Evolutionary conservation across 2,329 filamentous ascomycete species (phyloP), one percentile per base, ranked within the genome.

Genomic region (Colletotrichum orchidophilum): DNA sequence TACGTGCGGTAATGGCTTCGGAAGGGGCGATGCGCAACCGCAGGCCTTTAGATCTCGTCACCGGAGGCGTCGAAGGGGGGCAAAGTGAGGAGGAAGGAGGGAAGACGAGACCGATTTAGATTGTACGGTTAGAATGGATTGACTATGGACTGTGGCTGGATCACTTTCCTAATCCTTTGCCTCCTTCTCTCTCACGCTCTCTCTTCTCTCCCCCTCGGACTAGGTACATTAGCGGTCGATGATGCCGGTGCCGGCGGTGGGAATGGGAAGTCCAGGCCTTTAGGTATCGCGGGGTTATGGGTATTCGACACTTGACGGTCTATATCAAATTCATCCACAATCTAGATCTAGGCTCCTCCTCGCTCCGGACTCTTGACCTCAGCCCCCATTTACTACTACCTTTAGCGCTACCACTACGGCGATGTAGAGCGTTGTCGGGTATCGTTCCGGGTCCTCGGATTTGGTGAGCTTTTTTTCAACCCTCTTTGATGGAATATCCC

Each of bases 181-280:
- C n/a, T n/a, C n/a, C n/a, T n/a, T n/a, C n/a, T n/a, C n/a, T n/a
- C n/a, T n/a, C n/a, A n/a, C n/a, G n/a, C 18, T 35, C 33, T 12
- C 33, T 12, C 9, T 35, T 12, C 33, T 12, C 13, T 15, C 33
- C 18, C n/a, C 39, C 39, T 46, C 18, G 15, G 15, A 11, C 1
- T 46, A n/a, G 39, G 39, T 46, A 46, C 39, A 15, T 46, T n/a
- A 50, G 59, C 59, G 42, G 59, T 61, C 59, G 59, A 61, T 13
- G 27, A 61, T 46, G 58, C 42, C 58, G 58, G 58, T 50, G 58
- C 42, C 13, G 42, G 42, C 27, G 42, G 59, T 61, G 59, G 59
- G 8, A 50, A n/a, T 18, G n/a, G 12, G 27, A 12, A 27, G 27
- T 35, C 59, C 27, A n/a, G 59, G 42, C 59, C 59, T 61, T 52